Evolutionary conservation across 2,329 filamentous ascomycete genomes (phyloP).

Genomic region (Elsinoe fawcettii): DNA sequence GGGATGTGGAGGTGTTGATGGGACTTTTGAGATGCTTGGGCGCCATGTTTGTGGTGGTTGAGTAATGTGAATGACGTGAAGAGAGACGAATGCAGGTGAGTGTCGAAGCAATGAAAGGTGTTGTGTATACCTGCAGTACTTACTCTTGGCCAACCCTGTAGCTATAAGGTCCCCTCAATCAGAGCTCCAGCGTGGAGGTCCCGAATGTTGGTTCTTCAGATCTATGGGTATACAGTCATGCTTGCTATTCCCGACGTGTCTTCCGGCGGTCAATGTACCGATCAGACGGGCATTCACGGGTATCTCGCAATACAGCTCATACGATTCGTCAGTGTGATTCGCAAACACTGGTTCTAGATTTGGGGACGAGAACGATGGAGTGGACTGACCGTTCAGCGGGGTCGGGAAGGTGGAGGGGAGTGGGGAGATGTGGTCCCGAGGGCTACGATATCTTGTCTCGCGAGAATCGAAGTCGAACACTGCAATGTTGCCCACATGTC

Average conservation of each 20-base stretch:
- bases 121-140: not conserved
- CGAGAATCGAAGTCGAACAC: not conserved
- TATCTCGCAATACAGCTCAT: not conserved
- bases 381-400: not conserved
- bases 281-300: not conserved
- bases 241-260: not conserved
- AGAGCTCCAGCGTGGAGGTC: not conserved
- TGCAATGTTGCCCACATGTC: not conserved
- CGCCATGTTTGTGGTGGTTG: constrained; percentile 12
- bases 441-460: not conserved
- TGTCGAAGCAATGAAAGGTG: not conserved
- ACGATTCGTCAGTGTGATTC: not conserved
- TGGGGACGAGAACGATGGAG: not conserved
- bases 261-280: constrained; percentile 2
- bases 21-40: constrained; percentile 11
- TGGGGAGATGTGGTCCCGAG: constrained; percentile 5
- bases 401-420: constrained; percentile 9
- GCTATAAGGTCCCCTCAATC: constrained; percentile 10
- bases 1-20: not conserved
- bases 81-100: not conserved
- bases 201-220: not conserved
- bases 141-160: not conserved
- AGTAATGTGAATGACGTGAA: not conserved
- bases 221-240: not conserved
- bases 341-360: constrained; percentile 1